These are phyloP conservation scores for Fagopyrum esculentum DNA, from an alignment of 148 eudicot species.

Conservation along the genomic window DNA sequence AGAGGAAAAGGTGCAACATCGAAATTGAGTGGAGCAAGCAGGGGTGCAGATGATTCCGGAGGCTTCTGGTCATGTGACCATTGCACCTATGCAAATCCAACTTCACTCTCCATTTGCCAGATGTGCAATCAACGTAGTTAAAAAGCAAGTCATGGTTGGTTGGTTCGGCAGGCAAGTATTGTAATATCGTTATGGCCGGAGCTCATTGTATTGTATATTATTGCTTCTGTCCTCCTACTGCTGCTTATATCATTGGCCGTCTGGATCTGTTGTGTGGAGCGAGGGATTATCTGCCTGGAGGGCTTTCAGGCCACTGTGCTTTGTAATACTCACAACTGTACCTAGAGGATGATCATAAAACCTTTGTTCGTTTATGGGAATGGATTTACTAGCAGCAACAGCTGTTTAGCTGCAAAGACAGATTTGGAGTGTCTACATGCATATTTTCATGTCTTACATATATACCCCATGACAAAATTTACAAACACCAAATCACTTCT, in stretches of 20 bases:
- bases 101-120: constrained; percentile 45
- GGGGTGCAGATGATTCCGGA: constrained; percentile 46
- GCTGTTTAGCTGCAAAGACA: no score
- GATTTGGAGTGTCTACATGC: no score
- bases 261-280: not conserved
- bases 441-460: no score
- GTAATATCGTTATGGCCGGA: not conserved
- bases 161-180: not conserved
- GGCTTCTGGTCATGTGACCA: constrained; percentile 77
- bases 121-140: constrained; percentile 69
- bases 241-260: not conserved
- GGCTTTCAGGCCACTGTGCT: constrained; percentile 9
- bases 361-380: not conserved
- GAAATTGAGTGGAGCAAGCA: constrained; percentile 48
- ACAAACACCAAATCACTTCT: no score
- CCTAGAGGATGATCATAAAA: not conserved
- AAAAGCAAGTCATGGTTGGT: constrained; percentile 1
- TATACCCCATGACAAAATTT: no score
- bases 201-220: not conserved
- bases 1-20: constrained; percentile 52
- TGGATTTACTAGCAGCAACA: not conserved
- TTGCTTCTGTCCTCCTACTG: not conserved
- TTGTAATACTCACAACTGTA: not conserved
- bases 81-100: constrained; percentile 71
- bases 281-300: not conserved